Conservation (phyloP, 495 filamentous ascomycete species). For the Cryomyces antarcticus region DNA sequence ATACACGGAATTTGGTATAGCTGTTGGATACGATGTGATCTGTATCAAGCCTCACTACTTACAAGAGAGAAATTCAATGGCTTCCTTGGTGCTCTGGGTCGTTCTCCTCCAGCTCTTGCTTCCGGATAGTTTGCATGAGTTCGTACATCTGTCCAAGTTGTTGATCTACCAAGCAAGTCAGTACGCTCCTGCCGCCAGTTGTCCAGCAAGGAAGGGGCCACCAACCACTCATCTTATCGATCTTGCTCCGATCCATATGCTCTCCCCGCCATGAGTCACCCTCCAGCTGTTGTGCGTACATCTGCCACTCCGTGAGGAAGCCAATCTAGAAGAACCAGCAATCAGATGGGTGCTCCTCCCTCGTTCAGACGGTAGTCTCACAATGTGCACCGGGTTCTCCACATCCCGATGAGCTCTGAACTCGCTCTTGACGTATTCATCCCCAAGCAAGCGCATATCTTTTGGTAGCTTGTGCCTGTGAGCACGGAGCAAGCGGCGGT, state of each 20-base stretch:
- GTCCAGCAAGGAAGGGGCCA: constrained; percentile 5
- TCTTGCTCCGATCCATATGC: constrained; percentile 52
- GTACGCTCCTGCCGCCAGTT: constrained; percentile 1
- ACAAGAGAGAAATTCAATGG: not conserved
- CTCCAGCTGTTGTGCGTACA: constrained; percentile 80
- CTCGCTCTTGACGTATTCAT: constrained; percentile 79
- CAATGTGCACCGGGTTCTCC: constrained; percentile 85
- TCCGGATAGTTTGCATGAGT: constrained; percentile 69
- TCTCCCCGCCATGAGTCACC: constrained; percentile 64
- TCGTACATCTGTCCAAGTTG: constrained; percentile 88
- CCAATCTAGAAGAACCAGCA: constrained; percentile 40
- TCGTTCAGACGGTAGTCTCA: constrained; percentile 16
- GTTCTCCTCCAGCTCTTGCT: constrained; percentile 28
- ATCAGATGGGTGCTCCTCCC: not conserved
- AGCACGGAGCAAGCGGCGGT: constrained; percentile 65
- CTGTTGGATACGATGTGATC: not conserved
- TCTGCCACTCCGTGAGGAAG: constrained; percentile 90
- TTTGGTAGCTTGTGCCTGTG: constrained; percentile 51
- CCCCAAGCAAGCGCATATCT: constrained; percentile 65
- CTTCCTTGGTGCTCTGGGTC: constrained; percentile 10
- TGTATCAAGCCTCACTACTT: not conserved
- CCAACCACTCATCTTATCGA: constrained; percentile 91
- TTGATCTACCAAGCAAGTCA: constrained; percentile 38
- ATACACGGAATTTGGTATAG: not conserved
- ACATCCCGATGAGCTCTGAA: constrained; percentile 62